Evolutionary conservation across 2,329 filamentous ascomycete genomes (phyloP).

Genomic region (Cercospora sp.): DNA sequence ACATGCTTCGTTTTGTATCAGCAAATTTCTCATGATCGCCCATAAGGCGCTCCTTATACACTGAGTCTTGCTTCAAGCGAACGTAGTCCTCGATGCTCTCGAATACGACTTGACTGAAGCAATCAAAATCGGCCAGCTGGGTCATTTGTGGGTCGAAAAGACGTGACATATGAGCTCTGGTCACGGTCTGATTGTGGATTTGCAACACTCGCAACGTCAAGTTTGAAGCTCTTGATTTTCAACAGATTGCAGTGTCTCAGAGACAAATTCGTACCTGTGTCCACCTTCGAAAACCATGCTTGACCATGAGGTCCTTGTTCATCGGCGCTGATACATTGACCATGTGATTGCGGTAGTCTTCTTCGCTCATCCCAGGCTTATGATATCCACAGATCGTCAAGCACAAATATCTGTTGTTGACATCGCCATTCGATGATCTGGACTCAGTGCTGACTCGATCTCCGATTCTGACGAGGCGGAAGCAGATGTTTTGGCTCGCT

Average conservation of each 20-base stretch:
- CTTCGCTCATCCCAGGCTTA: conserved; percentile 51
- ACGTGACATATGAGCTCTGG: neutral
- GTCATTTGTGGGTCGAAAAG: neutral
- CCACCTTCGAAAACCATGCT: conserved; percentile 25
- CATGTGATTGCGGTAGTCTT: conserved; percentile 53
- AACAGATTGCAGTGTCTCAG: neutral
- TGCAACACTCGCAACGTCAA: neutral
- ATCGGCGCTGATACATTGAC: conserved; percentile 49
- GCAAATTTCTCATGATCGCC: neutral
- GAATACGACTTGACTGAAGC: neutral
- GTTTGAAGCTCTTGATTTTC: neutral
- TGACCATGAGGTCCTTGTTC: conserved; percentile 51
- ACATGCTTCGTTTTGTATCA: neutral
- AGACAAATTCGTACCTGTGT: neutral
- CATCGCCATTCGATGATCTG: neutral
- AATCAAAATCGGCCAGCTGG: neutral
- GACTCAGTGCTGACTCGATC: neutral
- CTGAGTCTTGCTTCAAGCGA: neutral
- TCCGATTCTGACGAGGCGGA: neutral
- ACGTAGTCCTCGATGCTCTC: neutral
- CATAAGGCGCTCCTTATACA: neutral
- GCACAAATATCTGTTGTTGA: neutral
- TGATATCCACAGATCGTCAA: conserved; percentile 48
- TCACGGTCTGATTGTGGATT: neutral
- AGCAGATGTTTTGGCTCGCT: neutral